phyloP scores from a whole-genome alignment of 2,329 filamentous ascomycete genomes.

The Allantophomopsis cytisporea region DNA sequence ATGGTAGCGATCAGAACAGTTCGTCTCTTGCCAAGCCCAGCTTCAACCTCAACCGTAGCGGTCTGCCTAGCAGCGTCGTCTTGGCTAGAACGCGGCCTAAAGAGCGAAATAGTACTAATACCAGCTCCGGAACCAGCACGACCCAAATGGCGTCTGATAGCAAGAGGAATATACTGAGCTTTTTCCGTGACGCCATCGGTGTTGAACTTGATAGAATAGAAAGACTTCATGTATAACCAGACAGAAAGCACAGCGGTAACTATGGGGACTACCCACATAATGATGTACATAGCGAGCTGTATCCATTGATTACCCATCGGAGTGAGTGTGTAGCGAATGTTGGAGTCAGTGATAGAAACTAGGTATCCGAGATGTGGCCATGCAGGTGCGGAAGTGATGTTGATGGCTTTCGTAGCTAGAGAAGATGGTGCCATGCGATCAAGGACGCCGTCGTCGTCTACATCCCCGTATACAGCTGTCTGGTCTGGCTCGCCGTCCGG shows the following conservation, averaged over 20 bases:
- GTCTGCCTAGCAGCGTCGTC: not conserved
- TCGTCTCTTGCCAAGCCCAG: slow-evolving; percentile 16
- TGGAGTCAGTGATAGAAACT: slow-evolving; percentile 38
- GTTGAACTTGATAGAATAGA: slow-evolving; percentile 39
- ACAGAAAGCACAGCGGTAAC: slow-evolving; percentile 34
- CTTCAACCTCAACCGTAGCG: not conserved
- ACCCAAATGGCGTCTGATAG: slow-evolving; percentile 14
- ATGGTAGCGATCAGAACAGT: slow-evolving; percentile 56
- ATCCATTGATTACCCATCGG: slow-evolving; percentile 36
- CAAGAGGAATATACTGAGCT: slow-evolving; percentile 37
- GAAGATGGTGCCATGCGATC: slow-evolving; percentile 47
- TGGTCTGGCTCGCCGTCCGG: slow-evolving; percentile 47
- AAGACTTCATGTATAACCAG: slow-evolving; percentile 41
- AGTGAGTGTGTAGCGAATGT: slow-evolving; percentile 32
- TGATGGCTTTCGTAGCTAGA: slow-evolving; percentile 38
- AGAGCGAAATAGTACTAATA: slow-evolving; percentile 16
- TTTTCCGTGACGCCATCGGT: slow-evolving; percentile 37
- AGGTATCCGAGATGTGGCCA: slow-evolving; percentile 38
- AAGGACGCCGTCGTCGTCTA: slow-evolving; percentile 42
- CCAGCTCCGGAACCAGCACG: slow-evolving; percentile 3
- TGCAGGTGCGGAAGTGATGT: slow-evolving; percentile 38
- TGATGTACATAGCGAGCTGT: slow-evolving; percentile 37
- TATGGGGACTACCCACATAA: slow-evolving; percentile 38
- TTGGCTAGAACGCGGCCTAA: slow-evolving; percentile 12
- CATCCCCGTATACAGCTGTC: slow-evolving; percentile 43